Conservation (phyloP, 257 asterid species). For the Fraxinus quadrangulata region DNA sequence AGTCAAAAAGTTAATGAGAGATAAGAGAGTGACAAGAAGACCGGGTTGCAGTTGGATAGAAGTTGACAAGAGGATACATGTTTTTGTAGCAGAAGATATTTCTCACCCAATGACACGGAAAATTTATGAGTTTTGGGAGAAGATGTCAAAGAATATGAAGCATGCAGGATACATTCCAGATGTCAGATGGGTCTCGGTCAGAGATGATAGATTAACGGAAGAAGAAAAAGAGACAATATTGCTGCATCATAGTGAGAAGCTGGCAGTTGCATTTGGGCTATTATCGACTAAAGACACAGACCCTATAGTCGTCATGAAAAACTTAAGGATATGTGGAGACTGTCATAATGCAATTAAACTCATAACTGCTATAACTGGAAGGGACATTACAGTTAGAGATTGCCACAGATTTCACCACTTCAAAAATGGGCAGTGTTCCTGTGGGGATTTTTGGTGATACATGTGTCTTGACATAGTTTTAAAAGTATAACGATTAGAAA, state of each 20-base stretch:
- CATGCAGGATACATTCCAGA: conserved; percentile 54
- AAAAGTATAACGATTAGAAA: background rate
- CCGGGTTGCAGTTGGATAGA: conserved; percentile 84
- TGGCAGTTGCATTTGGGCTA: conserved; percentile 68
- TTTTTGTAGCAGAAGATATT: conserved; percentile 69
- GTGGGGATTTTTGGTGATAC: conserved; percentile 68
- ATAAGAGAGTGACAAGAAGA: conserved; percentile 48
- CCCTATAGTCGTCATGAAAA: conserved; percentile 60
- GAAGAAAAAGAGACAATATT: conserved; percentile 44
- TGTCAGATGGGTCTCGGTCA: conserved; percentile 39
- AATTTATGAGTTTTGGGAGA: conserved; percentile 62
- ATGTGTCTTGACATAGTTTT: background rate
- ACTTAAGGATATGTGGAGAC: conserved; percentile 73
- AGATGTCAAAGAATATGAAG: conserved; percentile 54
- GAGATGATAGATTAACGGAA: conserved; percentile 41
- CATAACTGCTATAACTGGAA: conserved; percentile 46
- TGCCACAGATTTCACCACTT: conserved; percentile 73
- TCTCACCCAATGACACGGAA: conserved; percentile 59
- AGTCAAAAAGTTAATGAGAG: conserved; percentile 50
- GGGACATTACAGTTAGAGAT: conserved; percentile 71
- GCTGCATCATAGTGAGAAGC: conserved; percentile 70
- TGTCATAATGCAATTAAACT: conserved; percentile 65
- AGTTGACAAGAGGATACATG: conserved; percentile 53
- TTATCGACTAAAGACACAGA: conserved; percentile 36
- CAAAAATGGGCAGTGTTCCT: conserved; percentile 59